Conservation (phyloP, 352 stramenopile genomes). For the Bremia lactucae region DNA sequence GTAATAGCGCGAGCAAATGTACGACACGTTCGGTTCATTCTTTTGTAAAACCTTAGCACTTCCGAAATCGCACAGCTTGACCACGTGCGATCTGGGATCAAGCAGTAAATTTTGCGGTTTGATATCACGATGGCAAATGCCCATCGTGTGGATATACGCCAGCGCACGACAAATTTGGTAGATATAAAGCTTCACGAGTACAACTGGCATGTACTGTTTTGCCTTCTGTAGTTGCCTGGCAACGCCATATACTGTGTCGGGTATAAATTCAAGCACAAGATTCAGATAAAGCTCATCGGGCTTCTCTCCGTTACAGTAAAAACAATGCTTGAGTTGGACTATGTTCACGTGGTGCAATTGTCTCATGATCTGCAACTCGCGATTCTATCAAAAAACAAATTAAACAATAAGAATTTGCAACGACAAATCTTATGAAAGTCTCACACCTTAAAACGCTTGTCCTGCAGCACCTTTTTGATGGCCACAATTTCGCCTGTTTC, state of each 20-base stretch:
- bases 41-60: constrained; percentile 91
- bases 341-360: constrained; percentile 98
- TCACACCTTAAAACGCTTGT: constrained; percentile 97
- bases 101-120: constrained; percentile 99
- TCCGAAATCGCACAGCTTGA: constrained; percentile 99
- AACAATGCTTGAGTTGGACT: constrained; percentile 98
- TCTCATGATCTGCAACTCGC: constrained; percentile 99
- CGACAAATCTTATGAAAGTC: constrained; percentile 1
- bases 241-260: constrained; percentile 98
- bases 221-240: constrained; percentile 93
- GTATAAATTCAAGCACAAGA: constrained; percentile 98
- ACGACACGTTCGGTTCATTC: constrained; percentile 98
- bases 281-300: constrained; percentile 98
- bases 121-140: constrained; percentile 99
- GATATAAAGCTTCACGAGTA: constrained; percentile 99
- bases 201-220: constrained; percentile 93
- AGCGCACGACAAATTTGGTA: constrained; percentile 98
- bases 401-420: background rate
- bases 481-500: constrained; percentile 97
- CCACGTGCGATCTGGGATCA: constrained; percentile 91
- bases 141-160: constrained; percentile 95
- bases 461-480: constrained; percentile 99
- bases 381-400: constrained; percentile 69
- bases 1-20: constrained; percentile 99
- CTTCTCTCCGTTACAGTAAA: constrained; percentile 95